These are phyloP conservation scores for Beauveria rudraprayagi DNA, from an alignment of 2,329 filamentous ascomycete genomes.

Conservation along the genomic window DNA sequence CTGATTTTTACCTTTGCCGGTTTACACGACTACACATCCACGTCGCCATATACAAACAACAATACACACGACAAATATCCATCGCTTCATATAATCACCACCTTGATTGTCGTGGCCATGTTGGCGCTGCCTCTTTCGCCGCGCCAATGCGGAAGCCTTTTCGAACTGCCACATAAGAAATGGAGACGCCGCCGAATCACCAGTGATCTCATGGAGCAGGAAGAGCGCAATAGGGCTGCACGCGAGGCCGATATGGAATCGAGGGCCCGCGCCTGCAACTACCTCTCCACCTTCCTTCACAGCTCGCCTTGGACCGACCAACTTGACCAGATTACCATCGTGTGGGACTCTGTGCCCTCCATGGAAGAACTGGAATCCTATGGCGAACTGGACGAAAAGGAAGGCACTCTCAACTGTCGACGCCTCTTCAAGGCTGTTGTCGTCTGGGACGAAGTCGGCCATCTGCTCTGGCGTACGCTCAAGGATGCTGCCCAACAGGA, in stretches of 20 bases:
- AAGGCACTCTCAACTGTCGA: conserved; percentile 28
- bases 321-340: conserved; percentile 26
- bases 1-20: background rate
- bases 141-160: conserved; percentile 11
- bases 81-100: background rate
- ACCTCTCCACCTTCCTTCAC: conserved; percentile 24
- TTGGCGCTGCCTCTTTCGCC: background rate
- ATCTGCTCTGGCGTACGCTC: conserved; percentile 25
- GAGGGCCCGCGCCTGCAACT: conserved; percentile 24
- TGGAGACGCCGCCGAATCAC: conserved; percentile 13
- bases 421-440: conserved; percentile 31
- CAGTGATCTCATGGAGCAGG: conserved; percentile 12
- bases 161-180: conserved; percentile 18
- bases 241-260: conserved; percentile 24
- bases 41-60: background rate
- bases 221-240: conserved; percentile 16
- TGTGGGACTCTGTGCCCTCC: conserved; percentile 25
- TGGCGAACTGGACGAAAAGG: conserved; percentile 24
- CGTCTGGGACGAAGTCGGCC: conserved; percentile 31
- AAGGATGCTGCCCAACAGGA: conserved; percentile 12
- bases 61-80: background rate
- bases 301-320: conserved; percentile 23
- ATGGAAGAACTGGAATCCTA: conserved; percentile 27
- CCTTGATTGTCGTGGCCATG: background rate
- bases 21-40: background rate